These are phyloP conservation scores for Hexamita inflata DNA, from an alignment of 208 protist species.

Conservation along the genomic window DNA sequence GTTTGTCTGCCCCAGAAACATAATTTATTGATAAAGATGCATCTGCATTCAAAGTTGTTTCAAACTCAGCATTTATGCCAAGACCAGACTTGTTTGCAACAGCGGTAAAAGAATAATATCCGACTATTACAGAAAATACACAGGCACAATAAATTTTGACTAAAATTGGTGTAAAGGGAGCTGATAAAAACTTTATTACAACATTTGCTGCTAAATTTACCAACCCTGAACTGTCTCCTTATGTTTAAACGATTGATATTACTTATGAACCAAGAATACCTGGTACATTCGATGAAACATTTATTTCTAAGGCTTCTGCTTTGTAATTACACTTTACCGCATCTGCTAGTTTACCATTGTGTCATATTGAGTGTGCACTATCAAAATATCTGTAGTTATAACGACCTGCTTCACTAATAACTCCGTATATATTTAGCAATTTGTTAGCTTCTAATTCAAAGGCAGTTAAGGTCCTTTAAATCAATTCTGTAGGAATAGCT, in stretches of 20 bases:
- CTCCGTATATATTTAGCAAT: constrained; percentile 9
- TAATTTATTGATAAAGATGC: neutral
- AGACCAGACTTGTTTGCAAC: neutral
- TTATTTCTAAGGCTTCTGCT: neutral
- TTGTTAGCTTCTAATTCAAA: constrained; percentile 14
- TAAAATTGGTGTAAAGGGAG: neutral
- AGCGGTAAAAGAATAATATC: neutral
- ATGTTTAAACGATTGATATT: neutral
- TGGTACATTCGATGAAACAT: neutral
- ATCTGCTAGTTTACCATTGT: neutral
- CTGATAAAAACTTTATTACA: neutral
- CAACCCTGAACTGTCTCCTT: neutral
- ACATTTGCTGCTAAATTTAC: neutral
- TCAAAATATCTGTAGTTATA: constrained; percentile 5
- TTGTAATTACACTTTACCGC: neutral
- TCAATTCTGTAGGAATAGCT: neutral
- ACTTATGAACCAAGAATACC: constrained; percentile 13
- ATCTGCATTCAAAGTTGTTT: neutral
- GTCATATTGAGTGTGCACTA: constrained; percentile 20
- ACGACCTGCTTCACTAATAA: neutral
- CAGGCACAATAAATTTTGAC: neutral
- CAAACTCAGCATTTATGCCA: neutral
- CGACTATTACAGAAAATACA: neutral
- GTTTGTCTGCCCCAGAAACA: neutral
- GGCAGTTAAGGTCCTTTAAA: constrained; percentile 11